These are phyloP conservation scores for Ustilago trichophora DNA, from an alignment of 1,284 basidiomycete species.

Conservation along the genomic window DNA sequence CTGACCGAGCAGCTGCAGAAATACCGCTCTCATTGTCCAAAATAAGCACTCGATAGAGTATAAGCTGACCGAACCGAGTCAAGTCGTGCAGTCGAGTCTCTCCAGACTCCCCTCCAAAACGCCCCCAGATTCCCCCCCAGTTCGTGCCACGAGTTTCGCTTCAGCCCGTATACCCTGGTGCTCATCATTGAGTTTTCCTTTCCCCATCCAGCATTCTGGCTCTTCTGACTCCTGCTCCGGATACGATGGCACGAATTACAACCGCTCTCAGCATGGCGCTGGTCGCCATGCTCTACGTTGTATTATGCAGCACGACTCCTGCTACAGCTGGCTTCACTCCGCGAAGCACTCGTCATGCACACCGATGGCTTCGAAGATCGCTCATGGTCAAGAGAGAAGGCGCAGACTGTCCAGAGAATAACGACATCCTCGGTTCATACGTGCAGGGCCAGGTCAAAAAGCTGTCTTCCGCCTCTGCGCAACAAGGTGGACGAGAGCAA, in stretches of 20 bases:
- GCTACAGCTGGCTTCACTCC: slow-evolving; percentile 5
- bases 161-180: too few relatives aligned
- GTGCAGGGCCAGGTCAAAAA: slow-evolving; percentile 13
- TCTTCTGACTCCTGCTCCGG: neutral
- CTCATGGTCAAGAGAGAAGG: slow-evolving; percentile 5
- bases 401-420: slow-evolving; percentile 3
- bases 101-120: too few relatives aligned
- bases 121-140: too few relatives aligned
- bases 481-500: slow-evolving; percentile 9
- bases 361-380: neutral
- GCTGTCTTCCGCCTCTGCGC: slow-evolving; percentile 9
- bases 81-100: too few relatives aligned
- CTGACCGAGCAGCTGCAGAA: too few relatives aligned
- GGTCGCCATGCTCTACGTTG: slow-evolving; percentile 18
- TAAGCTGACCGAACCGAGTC: too few relatives aligned
- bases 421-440: neutral
- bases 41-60: too few relatives aligned
- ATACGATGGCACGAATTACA: slow-evolving; percentile 4
- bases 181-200: too few relatives aligned
- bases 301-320: neutral
- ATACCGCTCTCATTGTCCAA: too few relatives aligned
- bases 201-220: too few relatives aligned
- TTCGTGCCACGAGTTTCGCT: too few relatives aligned
- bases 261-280: slow-evolving; percentile 23
- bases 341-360: neutral